Evolutionary conservation across 371 early-diverging fungal genomes (phyloP).

Genomic region (Mortierella sp.): DNA sequence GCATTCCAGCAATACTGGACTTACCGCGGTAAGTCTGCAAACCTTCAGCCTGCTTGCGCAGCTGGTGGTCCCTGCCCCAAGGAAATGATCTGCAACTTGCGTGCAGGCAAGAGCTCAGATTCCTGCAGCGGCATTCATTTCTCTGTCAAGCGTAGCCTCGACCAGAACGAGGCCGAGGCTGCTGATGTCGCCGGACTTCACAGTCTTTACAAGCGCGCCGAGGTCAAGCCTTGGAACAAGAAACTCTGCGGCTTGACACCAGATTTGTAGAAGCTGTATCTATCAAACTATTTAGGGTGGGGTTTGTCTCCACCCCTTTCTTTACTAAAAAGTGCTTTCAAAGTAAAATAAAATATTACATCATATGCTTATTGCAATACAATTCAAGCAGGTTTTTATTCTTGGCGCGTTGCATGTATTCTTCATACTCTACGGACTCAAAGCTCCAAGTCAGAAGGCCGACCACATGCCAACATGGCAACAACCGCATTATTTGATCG

Average conservation of each 20-base stretch:
- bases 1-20: slow-evolving; percentile 62
- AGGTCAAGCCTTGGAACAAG: slow-evolving; percentile 34
- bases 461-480: too few relatives aligned
- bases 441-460: too few relatives aligned
- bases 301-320: neutral
- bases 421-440: too few relatives aligned
- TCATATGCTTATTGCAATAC: neutral
- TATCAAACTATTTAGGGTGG: neutral
- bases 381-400: too few relatives aligned
- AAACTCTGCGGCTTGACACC: slow-evolving; percentile 30
- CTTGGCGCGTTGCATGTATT: too few relatives aligned
- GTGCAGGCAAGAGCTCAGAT: slow-evolving; percentile 64
- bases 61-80: slow-evolving; percentile 60
- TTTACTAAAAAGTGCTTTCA: neutral
- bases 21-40: slow-evolving; percentile 60
- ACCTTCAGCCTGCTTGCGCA: slow-evolving; percentile 33
- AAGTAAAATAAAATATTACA: neutral
- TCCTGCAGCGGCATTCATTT: slow-evolving; percentile 18
- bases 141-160: slow-evolving; percentile 18
- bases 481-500: too few relatives aligned
- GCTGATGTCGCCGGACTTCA: slow-evolving; percentile 24
- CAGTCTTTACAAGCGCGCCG: slow-evolving; percentile 37
- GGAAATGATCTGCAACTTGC: slow-evolving; percentile 65
- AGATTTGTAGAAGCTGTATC: slow-evolving; percentile 6
- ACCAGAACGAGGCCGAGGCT: slow-evolving; percentile 5